Base-by-base conservation (phyloP, 345 rosid species). In the Brassica rapa region DNA sequence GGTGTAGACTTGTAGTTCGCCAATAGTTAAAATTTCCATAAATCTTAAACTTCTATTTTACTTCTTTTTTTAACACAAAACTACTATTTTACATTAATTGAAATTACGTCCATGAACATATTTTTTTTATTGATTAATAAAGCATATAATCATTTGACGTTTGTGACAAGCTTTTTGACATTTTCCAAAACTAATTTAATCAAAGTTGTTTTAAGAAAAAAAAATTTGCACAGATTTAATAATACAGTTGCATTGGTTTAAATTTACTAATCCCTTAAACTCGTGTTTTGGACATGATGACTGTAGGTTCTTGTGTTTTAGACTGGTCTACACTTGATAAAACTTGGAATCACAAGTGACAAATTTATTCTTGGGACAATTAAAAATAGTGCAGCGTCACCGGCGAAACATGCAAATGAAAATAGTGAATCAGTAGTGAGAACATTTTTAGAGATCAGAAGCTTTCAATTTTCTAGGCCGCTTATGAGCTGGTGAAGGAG, bases 391-490 rank as follows among this genome's bases (percentile, higher is more conserved):
- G 23, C 1, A 25, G 29, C 29, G 29, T 25, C 29, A 25, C 29
- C 29, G 29, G 29, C 29, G 4, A 25, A 25, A 25, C 29, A 25
- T 25, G 29, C 29, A 66, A 29, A 66, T 66, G 77, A 57, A 65
- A 41, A 51, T 6, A 10, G 46, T 51, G 70, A 41, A 70, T 29
- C 23, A 41, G 15, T 59, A 37, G 6, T 27, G 72, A 10, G 4
- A 39, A 39, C 14, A 10, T 39, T 39, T 39, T 68, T 39, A 90
- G 15, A 90, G 82, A 82, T 91, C 96, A 2, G 94, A 77, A 39
- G 98, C 97, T 82, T 91, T 93, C 87, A 89, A 27, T 81, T 93
- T 94, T 71, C 93, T 88, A 3, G 97, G 98, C 69, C 97, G 88
- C 73, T 92, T 94, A 75, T 90, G 92, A 70, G 96, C 94, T 11